Conservation (phyloP, 129 eudicot species). For the Centrapalus pauciflorus region DNA sequence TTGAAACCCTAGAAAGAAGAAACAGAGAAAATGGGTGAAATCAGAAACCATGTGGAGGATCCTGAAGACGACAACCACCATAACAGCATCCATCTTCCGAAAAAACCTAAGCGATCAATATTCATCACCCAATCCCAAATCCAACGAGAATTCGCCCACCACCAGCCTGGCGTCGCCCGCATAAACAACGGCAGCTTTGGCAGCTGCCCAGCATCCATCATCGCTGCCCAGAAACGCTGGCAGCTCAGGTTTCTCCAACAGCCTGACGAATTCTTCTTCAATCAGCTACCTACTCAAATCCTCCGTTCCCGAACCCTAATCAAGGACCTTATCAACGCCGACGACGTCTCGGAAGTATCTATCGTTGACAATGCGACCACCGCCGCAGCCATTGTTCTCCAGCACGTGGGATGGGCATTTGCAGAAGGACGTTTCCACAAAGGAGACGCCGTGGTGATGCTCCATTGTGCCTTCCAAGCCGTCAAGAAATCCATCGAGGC, state of each 20-base stretch:
- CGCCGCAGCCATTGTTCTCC: slow-evolving; percentile 81
- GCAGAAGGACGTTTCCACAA: slow-evolving; percentile 34
- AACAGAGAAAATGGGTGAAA: slow-evolving; percentile 28
- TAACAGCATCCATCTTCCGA: slow-evolving; percentile 9
- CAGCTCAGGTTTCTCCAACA: slow-evolving; percentile 67
- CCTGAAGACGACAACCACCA: slow-evolving; percentile 4
- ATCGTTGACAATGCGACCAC: slow-evolving; percentile 94
- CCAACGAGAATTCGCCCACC: slow-evolving; percentile 58
- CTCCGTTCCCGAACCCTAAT: slow-evolving; percentile 45
- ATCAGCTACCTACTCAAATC: slow-evolving; percentile 43
- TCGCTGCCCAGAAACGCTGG: slow-evolving; percentile 53
- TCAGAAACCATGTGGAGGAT: slow-evolving; percentile 18
- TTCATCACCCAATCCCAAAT: slow-evolving; percentile 46
- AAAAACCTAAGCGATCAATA: slow-evolving; percentile 41
- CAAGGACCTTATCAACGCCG: slow-evolving; percentile 61
- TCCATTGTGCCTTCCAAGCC: slow-evolving; percentile 74
- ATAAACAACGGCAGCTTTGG: slow-evolving; percentile 91
- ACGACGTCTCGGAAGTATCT: slow-evolving; percentile 59
- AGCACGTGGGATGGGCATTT: slow-evolving; percentile 58
- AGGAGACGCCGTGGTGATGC: slow-evolving; percentile 69
- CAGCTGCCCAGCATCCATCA: slow-evolving; percentile 54
- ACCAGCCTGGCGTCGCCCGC: slow-evolving; percentile 50
- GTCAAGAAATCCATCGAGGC: slow-evolving; percentile 82
- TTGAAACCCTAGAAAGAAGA: slow-evolving; percentile 24
- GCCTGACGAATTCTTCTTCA: slow-evolving; percentile 69